A percentile compares a stretch with the other conserved stretches of the same genome.
Evolutionary conservation across 1,284 basidiomycete species (phyloP).

Genomic region (Rugosomyces carneus): DNA sequence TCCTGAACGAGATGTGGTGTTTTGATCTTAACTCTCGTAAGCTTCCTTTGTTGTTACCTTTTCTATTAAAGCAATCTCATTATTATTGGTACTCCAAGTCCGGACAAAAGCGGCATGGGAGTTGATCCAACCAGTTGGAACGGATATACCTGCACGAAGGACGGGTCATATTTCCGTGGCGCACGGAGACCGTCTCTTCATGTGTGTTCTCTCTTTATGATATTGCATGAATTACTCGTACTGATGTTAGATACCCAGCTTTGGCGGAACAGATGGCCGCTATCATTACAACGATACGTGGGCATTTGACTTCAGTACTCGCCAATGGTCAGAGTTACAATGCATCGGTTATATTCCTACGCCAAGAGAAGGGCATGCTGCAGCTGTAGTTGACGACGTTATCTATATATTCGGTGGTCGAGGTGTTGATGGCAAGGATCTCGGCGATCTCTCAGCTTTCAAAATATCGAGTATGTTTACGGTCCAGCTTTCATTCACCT

Average conservation of each 20-base stretch:
- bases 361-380: constrained; percentile 94
- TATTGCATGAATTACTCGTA: constrained; percentile 14
- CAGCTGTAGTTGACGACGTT: constrained; percentile 95
- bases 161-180: constrained; percentile 94
- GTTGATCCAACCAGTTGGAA: constrained; percentile 56
- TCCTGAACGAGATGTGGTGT: constrained; percentile 93
- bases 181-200: constrained; percentile 78
- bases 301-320: constrained; percentile 84
- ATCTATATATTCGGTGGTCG: constrained; percentile 98
- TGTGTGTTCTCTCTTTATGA: constrained; percentile 47
- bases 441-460: constrained; percentile 94
- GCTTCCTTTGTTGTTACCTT: constrained; percentile 23
- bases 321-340: constrained; percentile 86
- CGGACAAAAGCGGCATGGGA: constrained; percentile 76
- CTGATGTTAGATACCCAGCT: constrained; percentile 43
- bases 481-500: not conserved
- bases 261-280: constrained; percentile 96
- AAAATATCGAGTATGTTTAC: constrained; percentile 79
- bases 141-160: constrained; percentile 75
- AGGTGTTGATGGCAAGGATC: constrained; percentile 94
- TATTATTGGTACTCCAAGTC: constrained; percentile 37
- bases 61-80: constrained; percentile 6
- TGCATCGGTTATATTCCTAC: constrained; percentile 98
- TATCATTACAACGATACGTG: constrained; percentile 99
- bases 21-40: constrained; percentile 93